A percentile compares a stretch with the other conserved stretches of the same genome.
Evolutionary conservation across 2,329 filamentous ascomycete genomes (phyloP).

Genomic region (Colletotrichum noveboracense): DNA sequence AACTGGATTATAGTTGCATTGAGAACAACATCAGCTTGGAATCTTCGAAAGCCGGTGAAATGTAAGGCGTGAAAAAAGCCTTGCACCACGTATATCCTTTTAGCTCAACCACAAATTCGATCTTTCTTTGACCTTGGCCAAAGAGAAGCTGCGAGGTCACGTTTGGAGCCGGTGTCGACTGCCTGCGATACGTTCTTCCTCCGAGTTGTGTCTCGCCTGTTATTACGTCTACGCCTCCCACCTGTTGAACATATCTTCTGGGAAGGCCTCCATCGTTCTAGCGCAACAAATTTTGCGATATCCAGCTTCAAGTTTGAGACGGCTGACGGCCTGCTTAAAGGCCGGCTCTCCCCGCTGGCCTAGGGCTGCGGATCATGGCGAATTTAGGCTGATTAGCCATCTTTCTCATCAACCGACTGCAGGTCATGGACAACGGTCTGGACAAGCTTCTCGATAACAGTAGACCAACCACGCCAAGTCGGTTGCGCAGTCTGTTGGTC

Average conservation of each 20-base stretch:
- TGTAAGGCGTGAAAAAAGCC: not conserved
- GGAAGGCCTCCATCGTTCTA: not conserved
- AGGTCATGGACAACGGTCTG: not conserved
- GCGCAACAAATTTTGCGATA: not conserved
- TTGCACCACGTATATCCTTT: not conserved
- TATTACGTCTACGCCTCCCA: not conserved
- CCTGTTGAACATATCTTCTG: not conserved
- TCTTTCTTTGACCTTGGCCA: not conserved
- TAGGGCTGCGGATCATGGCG: not conserved
- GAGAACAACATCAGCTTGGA: not conserved
- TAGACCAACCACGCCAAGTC: not conserved
- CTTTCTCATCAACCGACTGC: not conserved
- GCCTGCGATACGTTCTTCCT: not conserved
- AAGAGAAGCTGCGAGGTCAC: not conserved
- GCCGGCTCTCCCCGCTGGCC: not conserved
- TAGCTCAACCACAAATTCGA: not conserved
- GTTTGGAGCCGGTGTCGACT: not conserved
- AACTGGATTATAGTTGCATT: not conserved
- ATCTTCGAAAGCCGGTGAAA: not conserved
- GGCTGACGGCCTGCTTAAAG: not conserved
- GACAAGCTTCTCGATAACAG: not conserved
- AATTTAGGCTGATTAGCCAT: conserved; percentile 11
- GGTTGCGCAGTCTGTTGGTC: not conserved
- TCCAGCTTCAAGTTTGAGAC: not conserved
- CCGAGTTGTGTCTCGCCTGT: not conserved